Evolutionary conservation across 1,139 yeast genomes (phyloP), one percentile per base, ranked within the genome.

Genomic region (Protomyces pachydermus): DNA sequence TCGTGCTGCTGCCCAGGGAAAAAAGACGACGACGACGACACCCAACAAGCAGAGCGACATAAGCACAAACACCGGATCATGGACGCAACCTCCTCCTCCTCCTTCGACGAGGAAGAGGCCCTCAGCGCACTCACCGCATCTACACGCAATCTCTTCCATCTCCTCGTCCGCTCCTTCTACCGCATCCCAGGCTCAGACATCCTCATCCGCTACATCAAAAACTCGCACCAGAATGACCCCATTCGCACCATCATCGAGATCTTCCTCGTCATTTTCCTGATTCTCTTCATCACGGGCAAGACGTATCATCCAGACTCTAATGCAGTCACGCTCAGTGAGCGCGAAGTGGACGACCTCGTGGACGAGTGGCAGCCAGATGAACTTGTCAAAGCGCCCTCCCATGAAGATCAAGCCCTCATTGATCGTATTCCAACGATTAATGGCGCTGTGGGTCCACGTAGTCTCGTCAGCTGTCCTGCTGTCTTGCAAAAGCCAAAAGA

Each of bases 221-320:
- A 91, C n/a, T 90, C 97, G 3, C 91, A 91, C 74, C 91, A 90
- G 74, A 84, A 93, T 76, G 99, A 93, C 75, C 99, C 99, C 1
- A 81, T 90, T 66, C 83, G 98, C 71, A 88, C 98, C 1, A 73
- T 90, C 16, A 81, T 93, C 67, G 99, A 93, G 76, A 77, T 88
- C 61, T 80, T 86, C 20, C 79, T 93, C 69, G 82, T 91, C 58
- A 73, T 91, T n/a, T 88, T 91, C 75, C 98, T 97, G 6, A 78
- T 91, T 65, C 82, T 88, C 69, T 93, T 93, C 77, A 91, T 91
- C 72, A 78, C 91, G 65, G 78, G 95, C 20, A 84, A 93, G 38
- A 89, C 89, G 75, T 87, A 87, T 73, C 86, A 91, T 69, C 87
- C 86, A 69, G 86, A 87, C 72, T 81, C 85, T 56, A 90, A 87